Evolutionary conservation across 352 stramenopile species (phyloP), one percentile per base, ranked within the genome.

Genomic region (Phytophthora pseudosyringae): DNA sequence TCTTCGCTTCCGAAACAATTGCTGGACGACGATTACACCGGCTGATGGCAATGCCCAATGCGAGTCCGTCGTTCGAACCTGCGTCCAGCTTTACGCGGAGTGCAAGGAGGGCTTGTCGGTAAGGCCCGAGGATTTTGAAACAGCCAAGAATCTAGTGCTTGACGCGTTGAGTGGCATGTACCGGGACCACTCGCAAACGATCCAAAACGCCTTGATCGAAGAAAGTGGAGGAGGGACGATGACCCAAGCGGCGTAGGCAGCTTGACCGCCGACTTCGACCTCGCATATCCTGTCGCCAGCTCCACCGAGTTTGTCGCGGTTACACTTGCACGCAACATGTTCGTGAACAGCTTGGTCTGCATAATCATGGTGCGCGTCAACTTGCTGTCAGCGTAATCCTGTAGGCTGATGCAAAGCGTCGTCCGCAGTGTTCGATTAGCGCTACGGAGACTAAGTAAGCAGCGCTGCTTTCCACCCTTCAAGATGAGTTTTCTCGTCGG

Each of bases 351-450:
- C 18, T 10, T 38, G 32, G 5, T 38, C 51, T 58, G 12, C 52
- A 64, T 58, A 51, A 64, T 63, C 59, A 36, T n/a, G 3, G 38
- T n/a, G 26, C 43, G 33, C 51, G 25, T 67, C 32, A 67, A 21
- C 43, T 18, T 55, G 41, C 32, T 44, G 28, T 40, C 51, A 28
- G 38, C 59, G 43, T 63, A 62, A 67, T 63, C 49, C 29, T 46
- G 18, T 46, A 4, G 10, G 13, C 3, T 21, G 16, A n/a, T 59
- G 29, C 29, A 38, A 26, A 49, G 31, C 29, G 33, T 4, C 21
- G 28, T 26, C 39, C 15, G 13, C 28, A 61, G 8, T 66, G 59
- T 60, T 28, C 41, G 52, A 66, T 52, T 60, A 28, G 46, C 33
- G 12, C 6, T 28, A 41, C 38, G 7, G 47, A 44, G 39, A 31